Evolutionary conservation across 2,329 filamentous ascomycete genomes (phyloP).

Genomic region (Ophioceras dolichostomum): DNA sequence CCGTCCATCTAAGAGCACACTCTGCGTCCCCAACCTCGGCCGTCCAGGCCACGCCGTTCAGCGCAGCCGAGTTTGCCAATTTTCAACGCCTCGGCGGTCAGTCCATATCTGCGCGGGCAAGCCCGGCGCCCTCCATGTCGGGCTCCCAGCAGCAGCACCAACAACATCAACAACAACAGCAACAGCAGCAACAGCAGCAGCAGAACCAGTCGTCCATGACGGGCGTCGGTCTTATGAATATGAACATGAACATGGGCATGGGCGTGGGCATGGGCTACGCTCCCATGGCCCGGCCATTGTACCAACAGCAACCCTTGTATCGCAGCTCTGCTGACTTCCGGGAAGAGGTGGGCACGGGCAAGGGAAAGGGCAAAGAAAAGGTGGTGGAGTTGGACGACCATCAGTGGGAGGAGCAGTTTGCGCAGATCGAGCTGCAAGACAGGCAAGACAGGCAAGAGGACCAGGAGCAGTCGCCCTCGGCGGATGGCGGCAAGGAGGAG

Average conservation of each 20-base stretch:
- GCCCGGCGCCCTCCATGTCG: constrained; percentile 41
- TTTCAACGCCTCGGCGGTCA: constrained; percentile 66
- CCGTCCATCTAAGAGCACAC: constrained; percentile 37
- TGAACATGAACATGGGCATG: constrained; percentile 34
- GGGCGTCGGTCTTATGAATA: constrained; percentile 30
- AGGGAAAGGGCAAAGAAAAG: constrained; percentile 74
- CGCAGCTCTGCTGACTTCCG: no score
- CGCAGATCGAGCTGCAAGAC: constrained; percentile 65
- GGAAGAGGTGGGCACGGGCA: constrained; percentile 15
- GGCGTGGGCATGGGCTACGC: constrained; percentile 37
- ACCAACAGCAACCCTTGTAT: constrained; percentile 26
- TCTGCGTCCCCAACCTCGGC: constrained; percentile 41
- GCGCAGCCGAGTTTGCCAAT: constrained; percentile 71
- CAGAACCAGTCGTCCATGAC: no score
- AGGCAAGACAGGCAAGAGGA: constrained; percentile 28
- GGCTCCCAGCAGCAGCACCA: constrained; percentile 9
- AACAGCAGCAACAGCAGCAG: no score
- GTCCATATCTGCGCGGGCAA: constrained; percentile 34
- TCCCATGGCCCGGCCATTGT: constrained; percentile 39
- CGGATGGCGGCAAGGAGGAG: constrained; percentile 31
- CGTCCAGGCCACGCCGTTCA: constrained; percentile 55
- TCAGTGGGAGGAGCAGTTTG: constrained; percentile 95
- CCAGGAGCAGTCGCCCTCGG: constrained; percentile 23
- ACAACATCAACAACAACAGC: constrained; percentile 38
- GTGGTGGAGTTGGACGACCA: constrained; percentile 88